A percentile compares a stretch with the other conserved stretches of the same genome.
phyloP scores from a whole-genome alignment of 2,329 filamentous ascomycete species.

The Microcyclospora tardicrescens region DNA sequence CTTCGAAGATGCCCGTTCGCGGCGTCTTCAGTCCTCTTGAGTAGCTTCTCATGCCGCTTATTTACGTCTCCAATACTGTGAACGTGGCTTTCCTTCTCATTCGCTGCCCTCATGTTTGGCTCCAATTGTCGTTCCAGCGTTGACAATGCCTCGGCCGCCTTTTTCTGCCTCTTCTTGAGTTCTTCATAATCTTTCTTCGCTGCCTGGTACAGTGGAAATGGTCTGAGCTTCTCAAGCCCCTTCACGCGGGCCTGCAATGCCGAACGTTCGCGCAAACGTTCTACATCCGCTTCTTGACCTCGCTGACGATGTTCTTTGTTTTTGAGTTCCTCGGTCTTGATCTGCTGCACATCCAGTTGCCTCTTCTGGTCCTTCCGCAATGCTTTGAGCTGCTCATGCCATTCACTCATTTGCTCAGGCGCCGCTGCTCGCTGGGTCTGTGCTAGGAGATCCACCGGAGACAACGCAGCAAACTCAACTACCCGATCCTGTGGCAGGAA shows the following conservation, averaged over 20 bases:
- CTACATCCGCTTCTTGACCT: constrained; percentile 66
- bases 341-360: constrained; percentile 34
- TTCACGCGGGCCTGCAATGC: constrained; percentile 51
- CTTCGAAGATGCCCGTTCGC: constrained; percentile 25
- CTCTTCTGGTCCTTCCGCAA: constrained; percentile 58
- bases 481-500: constrained; percentile 95
- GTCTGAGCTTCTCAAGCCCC: constrained; percentile 51
- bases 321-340: constrained; percentile 49
- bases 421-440: constrained; percentile 85
- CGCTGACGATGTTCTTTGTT: constrained; percentile 61
- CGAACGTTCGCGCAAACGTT: constrained; percentile 64
- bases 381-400: constrained; percentile 62
- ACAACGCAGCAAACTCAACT: constrained; percentile 78
- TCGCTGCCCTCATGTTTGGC: constrained; percentile 57
- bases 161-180: constrained; percentile 43
- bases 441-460: constrained; percentile 65
- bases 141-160: constrained; percentile 44
- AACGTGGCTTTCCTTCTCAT: constrained; percentile 56
- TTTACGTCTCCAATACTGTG: constrained; percentile 44
- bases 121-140: constrained; percentile 48
- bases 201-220: constrained; percentile 52
- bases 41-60: constrained; percentile 38
- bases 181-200: constrained; percentile 36
- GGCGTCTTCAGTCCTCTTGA: constrained; percentile 44
- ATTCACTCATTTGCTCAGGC: constrained; percentile 62